Conservation (phyloP, 331 rosid species). For the Cucumis variabilis region DNA sequence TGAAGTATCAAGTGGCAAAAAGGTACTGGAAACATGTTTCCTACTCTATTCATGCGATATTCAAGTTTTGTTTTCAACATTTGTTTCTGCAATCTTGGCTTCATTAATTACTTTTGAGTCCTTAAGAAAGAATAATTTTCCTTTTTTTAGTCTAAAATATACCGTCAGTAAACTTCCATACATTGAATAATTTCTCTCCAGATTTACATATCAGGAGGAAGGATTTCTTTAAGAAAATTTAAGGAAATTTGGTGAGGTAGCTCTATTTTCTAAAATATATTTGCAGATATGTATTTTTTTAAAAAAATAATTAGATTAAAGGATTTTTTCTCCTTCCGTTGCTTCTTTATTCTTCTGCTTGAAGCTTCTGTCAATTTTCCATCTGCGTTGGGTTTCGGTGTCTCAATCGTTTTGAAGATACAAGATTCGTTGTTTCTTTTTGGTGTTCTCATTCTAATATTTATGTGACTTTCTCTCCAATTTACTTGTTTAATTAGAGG, state of each 20-base stretch:
- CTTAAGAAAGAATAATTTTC: background rate
- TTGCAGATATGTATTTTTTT: background rate
- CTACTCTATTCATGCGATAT: background rate
- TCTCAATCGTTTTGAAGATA: too few relatives aligned
- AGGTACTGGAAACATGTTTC: conserved; percentile 48
- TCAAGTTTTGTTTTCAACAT: background rate
- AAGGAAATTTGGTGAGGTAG: background rate
- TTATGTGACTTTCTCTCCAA: too few relatives aligned
- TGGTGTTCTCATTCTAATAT: too few relatives aligned
- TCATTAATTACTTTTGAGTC: background rate
- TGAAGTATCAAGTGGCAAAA: conserved; percentile 56
- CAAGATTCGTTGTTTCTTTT: too few relatives aligned
- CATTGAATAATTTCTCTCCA: background rate
- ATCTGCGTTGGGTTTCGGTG: too few relatives aligned
- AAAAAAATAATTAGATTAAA: background rate
- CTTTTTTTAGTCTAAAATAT: background rate
- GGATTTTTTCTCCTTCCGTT: too few relatives aligned
- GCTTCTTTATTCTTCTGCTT: too few relatives aligned
- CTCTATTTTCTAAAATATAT: conserved; percentile 11
- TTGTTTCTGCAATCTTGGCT: background rate
- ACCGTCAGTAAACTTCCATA: background rate
- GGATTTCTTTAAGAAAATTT: background rate
- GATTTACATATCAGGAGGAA: background rate
- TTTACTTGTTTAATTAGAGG: too few relatives aligned
- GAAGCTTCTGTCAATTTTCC: too few relatives aligned